Base-by-base conservation (phyloP, 2,329 filamentous ascomycete species). In the Colletotrichum trifolii region DNA sequence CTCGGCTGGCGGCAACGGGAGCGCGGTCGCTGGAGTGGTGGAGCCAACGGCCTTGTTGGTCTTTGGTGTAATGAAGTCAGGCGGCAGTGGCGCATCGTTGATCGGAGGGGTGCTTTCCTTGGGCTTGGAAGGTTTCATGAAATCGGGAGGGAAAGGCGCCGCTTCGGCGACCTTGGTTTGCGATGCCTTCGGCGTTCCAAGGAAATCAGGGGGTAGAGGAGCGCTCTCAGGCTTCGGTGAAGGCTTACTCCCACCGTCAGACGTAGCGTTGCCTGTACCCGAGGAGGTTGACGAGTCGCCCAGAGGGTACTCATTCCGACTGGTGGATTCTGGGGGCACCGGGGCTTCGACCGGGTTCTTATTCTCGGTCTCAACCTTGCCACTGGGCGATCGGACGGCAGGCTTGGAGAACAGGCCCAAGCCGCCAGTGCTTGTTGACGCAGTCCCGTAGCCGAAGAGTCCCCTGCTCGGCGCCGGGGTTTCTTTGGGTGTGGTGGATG, bases 321-420 rank as follows among this genome's bases (percentile, higher is more conserved):
- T 88, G 58, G 80, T 86, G 62, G 83, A 76, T 67, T 87, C 85
- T 25, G 85, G 85, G 39, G 86, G 85, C 5, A 87, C 75, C 62
- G 85, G 85, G 25, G 71, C 74, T 60, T 73, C 69, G 42, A 78
- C 75, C 40, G 75, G 74, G 43, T 72, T 66, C 67, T 81, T 83
- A 52, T 76, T 72, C 64, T 79, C 77, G 4, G 77, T 75, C 5
- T 64, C 61, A 6, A 50, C 9, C 25, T 66, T 67, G 12, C 52
- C 40, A 4, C 47, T 52, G 8, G 71, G 54, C 5, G 69, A 61
- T 46, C 73, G 73, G 38, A 57, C 47, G 15, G 45, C 12, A 17
- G 64, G 45, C 12, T 49, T 64, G 13, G 60, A 53, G 60, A 78
- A 77, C 6, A 76, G 59, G 10, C 73, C 71, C 33, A 45, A 25